phyloP scores from a whole-genome alignment of 1,284 basidiomycete genomes.

The Microbotryum scabiosae region DNA sequence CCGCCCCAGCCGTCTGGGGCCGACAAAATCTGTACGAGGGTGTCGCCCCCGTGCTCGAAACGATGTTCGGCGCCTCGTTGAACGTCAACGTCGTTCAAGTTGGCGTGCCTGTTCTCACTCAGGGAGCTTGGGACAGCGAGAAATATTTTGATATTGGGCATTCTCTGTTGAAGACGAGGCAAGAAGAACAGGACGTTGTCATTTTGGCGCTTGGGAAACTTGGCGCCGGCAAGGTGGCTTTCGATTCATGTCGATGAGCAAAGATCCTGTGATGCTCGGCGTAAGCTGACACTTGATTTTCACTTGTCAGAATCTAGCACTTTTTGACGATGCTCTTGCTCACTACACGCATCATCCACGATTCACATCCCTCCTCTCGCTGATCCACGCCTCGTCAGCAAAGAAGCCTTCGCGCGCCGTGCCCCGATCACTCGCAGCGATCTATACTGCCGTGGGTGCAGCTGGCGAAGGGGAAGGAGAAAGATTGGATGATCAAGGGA shows the following conservation, averaged over 20 bases:
- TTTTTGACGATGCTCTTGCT: conserved; percentile 7
- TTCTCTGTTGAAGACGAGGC: conserved; percentile 7
- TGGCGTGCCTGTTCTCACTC: neutral
- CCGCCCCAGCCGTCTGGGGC: neutral
- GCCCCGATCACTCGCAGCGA: neutral
- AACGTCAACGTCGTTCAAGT: neutral
- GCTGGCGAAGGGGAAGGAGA: conserved; percentile 19
- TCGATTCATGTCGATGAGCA: neutral
- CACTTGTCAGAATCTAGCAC: neutral
- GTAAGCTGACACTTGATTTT: neutral
- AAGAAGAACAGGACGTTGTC: conserved; percentile 7
- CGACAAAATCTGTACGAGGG: neutral
- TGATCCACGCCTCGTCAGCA: neutral
- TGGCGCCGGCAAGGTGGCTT: neutral
- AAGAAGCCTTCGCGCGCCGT: neutral
- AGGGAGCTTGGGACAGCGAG: conserved; percentile 1
- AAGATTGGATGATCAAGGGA: neutral
- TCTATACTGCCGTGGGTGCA: conserved; percentile 9
- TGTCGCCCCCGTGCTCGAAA: conserved; percentile 8
- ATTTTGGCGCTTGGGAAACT: conserved; percentile 8
- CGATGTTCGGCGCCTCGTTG: neutral
- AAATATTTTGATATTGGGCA: conserved; percentile 11
- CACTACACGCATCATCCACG: conserved; percentile 20
- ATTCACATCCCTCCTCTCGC: conserved; percentile 12
- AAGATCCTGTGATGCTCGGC: too few relatives aligned